phyloP scores from a whole-genome alignment of 805 yeast genomes.

The Candida suzukii region DNA sequence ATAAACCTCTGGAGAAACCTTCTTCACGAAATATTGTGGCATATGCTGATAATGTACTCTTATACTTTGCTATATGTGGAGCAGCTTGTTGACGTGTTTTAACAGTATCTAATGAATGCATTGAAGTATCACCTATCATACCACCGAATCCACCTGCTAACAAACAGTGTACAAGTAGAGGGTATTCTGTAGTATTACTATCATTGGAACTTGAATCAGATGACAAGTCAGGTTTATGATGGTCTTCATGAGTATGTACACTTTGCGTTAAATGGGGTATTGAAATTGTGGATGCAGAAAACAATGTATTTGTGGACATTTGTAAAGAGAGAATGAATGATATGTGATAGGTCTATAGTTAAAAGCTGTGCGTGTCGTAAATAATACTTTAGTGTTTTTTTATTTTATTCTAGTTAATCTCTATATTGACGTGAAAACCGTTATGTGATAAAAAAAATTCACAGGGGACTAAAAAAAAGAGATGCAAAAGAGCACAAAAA shows the following conservation, averaged over 20 bases:
- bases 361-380: too few species aligned
- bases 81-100: constrained; percentile 98
- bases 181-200: constrained; percentile 6
- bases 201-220: background rate
- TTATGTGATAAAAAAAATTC: too few species aligned
- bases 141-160: constrained; percentile 96
- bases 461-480: too few species aligned
- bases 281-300: background rate
- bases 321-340: too few species aligned
- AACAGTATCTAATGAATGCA: constrained; percentile 96
- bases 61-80: constrained; percentile 57
- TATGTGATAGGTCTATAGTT: too few species aligned
- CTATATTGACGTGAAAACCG: too few species aligned
- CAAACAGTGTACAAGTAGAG: constrained; percentile 54
- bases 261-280: background rate
- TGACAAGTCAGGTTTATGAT: background rate
- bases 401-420: too few species aligned
- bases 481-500: background rate
- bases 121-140: constrained; percentile 79
- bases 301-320: background rate
- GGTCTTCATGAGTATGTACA: background rate
- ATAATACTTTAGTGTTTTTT: too few species aligned
- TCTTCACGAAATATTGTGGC: constrained; percentile 71
- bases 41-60: constrained; percentile 70
- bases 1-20: constrained; percentile 78